Base-by-base conservation (phyloP, 2,329 filamentous ascomycete genomes). In the Neofusicoccum laricinum region DNA sequence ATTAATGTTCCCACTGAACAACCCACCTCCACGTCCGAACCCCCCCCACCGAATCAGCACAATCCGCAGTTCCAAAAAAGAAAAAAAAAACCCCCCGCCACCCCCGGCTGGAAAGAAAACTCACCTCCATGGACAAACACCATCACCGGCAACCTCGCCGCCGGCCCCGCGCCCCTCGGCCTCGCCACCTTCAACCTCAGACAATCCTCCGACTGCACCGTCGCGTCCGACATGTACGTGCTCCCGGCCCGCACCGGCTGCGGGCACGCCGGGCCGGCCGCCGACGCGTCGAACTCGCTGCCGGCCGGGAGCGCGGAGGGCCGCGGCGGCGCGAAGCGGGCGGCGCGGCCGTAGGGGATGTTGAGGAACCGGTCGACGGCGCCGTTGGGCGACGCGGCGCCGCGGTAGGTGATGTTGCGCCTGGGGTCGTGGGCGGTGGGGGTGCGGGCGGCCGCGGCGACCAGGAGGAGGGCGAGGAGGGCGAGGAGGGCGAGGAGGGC, bases 181-280 rank as follows among this genome's bases (percentile, higher is more conserved):
- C 86, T 80, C 36, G 88, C 77, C 1, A 89, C 80, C 67, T 88
- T 89, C 51, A 89, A 69, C 36, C 85, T 85, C 14, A 89, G 75
- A 65, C 86, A 89, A 69, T 88, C 83, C 69, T 88, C 86, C 1
- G 73, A 75, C 0, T 69, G 68, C 14, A 70, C 43, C 3, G 77
- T 79, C 11, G 80, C 73, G 30, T 77, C 77, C 2, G 71, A 74
- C 30, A 79, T 67, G 0, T 73, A 72, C 3, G 69, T 43, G 38
- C 65, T 67, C 43, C 71, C 73, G 3, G 64, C 66, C 3, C 73
- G 77, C 0, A 79, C 63, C 4, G 69, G 64, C 68, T 84, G 81
- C 2, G 81, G 81, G 64, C 82, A 84, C 1, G 79, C 77, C 3
- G 77, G 74, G 0, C 81, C 81, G 38, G 77, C 75, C 1, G 75